phyloP scores from a whole-genome alignment of 331 rosid genomes.

The Saraca asoca region DNA sequence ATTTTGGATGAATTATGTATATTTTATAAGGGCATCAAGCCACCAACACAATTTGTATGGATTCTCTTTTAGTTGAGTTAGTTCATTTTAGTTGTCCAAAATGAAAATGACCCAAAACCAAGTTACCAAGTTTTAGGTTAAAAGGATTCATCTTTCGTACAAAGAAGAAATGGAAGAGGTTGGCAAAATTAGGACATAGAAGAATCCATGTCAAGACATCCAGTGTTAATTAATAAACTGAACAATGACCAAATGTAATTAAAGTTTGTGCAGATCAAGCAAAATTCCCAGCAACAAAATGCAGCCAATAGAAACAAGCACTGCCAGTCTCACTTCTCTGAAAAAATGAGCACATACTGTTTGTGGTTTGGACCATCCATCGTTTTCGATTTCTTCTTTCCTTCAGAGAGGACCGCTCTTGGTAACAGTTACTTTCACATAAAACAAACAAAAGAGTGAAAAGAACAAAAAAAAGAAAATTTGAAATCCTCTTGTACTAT shows the following conservation, averaged over 20 bases:
- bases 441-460: conserved; percentile 16
- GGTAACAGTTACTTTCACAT: conserved; percentile 22
- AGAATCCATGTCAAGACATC: background rate
- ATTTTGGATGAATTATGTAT: too few species aligned
- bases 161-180: background rate
- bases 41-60: background rate
- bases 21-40: too few species aligned
- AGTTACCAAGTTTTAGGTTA: background rate
- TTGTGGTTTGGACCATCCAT: conserved; percentile 24
- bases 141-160: background rate
- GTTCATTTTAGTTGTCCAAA: conserved; percentile 8
- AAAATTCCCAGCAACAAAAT: conserved; percentile 13
- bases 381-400: conserved; percentile 17
- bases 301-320: conserved; percentile 5
- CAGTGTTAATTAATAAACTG: conserved; percentile 3
- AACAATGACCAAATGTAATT: background rate
- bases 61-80: background rate
- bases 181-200: background rate
- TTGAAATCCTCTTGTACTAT: too few species aligned
- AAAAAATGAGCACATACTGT: conserved; percentile 7
- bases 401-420: background rate
- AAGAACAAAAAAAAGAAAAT: too few species aligned
- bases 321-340: background rate
- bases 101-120: background rate
- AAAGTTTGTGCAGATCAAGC: too few species aligned